These are phyloP conservation scores for Davidsoniella neocaledoniae DNA, from an alignment of 2,329 filamentous ascomycete genomes.

Conservation along the genomic window DNA sequence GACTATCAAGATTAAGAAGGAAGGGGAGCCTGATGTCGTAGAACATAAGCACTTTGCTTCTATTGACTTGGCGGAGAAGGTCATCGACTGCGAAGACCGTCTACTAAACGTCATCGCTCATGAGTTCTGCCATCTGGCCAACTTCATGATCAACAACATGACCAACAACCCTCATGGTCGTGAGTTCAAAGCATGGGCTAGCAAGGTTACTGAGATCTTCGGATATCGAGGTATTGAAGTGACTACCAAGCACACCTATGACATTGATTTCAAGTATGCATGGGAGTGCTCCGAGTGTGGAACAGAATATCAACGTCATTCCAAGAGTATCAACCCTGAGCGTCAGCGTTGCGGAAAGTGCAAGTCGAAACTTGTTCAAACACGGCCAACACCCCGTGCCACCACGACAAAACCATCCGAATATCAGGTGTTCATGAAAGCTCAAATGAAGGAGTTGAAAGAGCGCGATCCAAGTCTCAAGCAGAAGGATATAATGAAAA, in stretches of 20 bases:
- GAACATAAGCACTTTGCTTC: slow-evolving; percentile 44
- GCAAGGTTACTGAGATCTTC: slow-evolving; percentile 38
- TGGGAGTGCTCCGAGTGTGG: slow-evolving; percentile 63
- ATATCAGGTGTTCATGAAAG: slow-evolving; percentile 43
- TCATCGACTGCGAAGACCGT: slow-evolving; percentile 61
- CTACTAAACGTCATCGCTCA: slow-evolving; percentile 87
- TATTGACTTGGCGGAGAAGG: slow-evolving; percentile 79
- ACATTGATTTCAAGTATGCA: slow-evolving; percentile 81
- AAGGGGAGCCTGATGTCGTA: slow-evolving; percentile 1
- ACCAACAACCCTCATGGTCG: slow-evolving; percentile 65
- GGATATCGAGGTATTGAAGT: slow-evolving; percentile 50
- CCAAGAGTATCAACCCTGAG: slow-evolving; percentile 60
- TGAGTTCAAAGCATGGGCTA: slow-evolving; percentile 65
- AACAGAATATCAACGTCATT: slow-evolving; percentile 65
- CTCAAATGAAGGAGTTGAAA: slow-evolving; percentile 47
- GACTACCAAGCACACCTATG: slow-evolving; percentile 78
- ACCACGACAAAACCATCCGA: slow-evolving; percentile 21
- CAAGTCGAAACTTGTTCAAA: slow-evolving; percentile 53
- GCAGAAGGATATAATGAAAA: slow-evolving; percentile 53
- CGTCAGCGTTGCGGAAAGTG: slow-evolving; percentile 66
- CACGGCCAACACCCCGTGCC: slow-evolving; percentile 53
- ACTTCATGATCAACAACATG: slow-evolving; percentile 70
- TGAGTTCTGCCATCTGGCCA: slow-evolving; percentile 88
- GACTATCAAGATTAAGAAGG: slow-evolving; percentile 23
- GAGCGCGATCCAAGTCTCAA: slow-evolving; percentile 36